A percentile compares a stretch with the other conserved stretches of the same genome.
These are phyloP conservation scores for Candida vaughaniae DNA, from an alignment of 805 yeast species.

Conservation along the genomic window DNA sequence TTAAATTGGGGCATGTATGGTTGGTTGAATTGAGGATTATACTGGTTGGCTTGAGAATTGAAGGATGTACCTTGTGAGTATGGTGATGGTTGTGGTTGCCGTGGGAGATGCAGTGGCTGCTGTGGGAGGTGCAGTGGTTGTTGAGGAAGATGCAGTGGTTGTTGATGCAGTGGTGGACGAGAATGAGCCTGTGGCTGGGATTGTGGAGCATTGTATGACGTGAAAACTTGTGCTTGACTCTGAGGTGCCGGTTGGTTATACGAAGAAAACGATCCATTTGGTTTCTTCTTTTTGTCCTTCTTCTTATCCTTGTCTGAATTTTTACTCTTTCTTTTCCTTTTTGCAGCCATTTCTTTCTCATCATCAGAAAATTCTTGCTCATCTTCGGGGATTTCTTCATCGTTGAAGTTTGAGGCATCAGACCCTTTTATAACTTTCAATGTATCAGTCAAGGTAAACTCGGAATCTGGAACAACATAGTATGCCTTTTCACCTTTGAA, in stretches of 20 bases:
- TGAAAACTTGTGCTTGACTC: not conserved
- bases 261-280: slow-evolving; percentile 1
- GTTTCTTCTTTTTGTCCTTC: slow-evolving; percentile 7
- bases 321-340: slow-evolving; percentile 56
- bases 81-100: slow-evolving; percentile 2
- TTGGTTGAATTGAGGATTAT: slow-evolving; percentile 1
- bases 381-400: slow-evolving; percentile 89
- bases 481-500: slow-evolving; percentile 58
- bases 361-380: slow-evolving; percentile 97
- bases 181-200: not conserved
- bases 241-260: slow-evolving; percentile 5
- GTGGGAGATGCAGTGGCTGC: not conserved
- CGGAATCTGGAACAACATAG: slow-evolving; percentile 79
- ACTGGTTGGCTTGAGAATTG: not conserved
- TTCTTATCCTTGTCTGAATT: slow-evolving; percentile 43
- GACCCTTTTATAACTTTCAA: slow-evolving; percentile 76
- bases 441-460: slow-evolving; percentile 73
- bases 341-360: slow-evolving; percentile 76
- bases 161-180: not conserved
- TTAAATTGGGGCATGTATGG: not conserved
- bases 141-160: not conserved
- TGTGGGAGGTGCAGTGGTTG: not conserved
- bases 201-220: slow-evolving; percentile 7
- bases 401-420: slow-evolving; percentile 93
- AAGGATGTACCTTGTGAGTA: not conserved